Evolutionary conservation across 345 rosid species (phyloP).

Genomic region (Excoecaria cochinchinensis): DNA sequence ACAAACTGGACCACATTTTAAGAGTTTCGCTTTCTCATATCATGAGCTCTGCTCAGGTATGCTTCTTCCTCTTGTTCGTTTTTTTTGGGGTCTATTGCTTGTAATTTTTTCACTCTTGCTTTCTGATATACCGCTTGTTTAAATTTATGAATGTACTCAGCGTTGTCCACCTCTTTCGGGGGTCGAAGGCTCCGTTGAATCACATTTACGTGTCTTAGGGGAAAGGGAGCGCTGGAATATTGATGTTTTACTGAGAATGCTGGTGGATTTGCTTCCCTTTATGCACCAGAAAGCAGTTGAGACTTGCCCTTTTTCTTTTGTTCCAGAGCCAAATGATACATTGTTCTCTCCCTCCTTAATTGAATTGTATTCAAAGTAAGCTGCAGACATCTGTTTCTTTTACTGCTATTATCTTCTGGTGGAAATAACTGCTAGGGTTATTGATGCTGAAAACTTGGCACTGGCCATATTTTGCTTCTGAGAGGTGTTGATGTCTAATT

Average conservation of each 20-base stretch:
- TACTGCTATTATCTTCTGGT: neutral
- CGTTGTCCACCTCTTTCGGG: slow-evolving; percentile 93
- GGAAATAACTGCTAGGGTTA: neutral
- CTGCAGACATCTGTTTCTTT: slow-evolving; percentile 7
- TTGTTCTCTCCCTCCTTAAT: slow-evolving; percentile 55
- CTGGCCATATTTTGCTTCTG: slow-evolving; percentile 12
- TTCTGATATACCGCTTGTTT: slow-evolving; percentile 5
- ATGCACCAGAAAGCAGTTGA: slow-evolving; percentile 64
- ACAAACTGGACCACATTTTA: slow-evolving; percentile 72
- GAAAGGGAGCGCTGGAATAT: slow-evolving; percentile 94
- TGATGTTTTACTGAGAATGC: slow-evolving; percentile 84
- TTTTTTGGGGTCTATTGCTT: slow-evolving; percentile 1
- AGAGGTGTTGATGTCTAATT: slow-evolving; percentile 26
- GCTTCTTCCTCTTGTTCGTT: slow-evolving; percentile 20
- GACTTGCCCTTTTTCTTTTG: slow-evolving; percentile 78
- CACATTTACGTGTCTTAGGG: slow-evolving; percentile 83
- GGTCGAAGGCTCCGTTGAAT: slow-evolving; percentile 91
- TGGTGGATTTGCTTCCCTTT: slow-evolving; percentile 72
- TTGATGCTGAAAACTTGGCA: slow-evolving; percentile 10
- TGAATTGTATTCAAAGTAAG: slow-evolving; percentile 73
- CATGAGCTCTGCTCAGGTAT: slow-evolving; percentile 78
- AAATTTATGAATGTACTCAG: slow-evolving; percentile 37
- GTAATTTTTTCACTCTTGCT: neutral
- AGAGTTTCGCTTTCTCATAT: slow-evolving; percentile 72
- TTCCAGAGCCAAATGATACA: slow-evolving; percentile 42